Evolutionary conservation across 306 rosid species (phyloP), one percentile per base, ranked within the genome.

Genomic region (Quercus gilva): DNA sequence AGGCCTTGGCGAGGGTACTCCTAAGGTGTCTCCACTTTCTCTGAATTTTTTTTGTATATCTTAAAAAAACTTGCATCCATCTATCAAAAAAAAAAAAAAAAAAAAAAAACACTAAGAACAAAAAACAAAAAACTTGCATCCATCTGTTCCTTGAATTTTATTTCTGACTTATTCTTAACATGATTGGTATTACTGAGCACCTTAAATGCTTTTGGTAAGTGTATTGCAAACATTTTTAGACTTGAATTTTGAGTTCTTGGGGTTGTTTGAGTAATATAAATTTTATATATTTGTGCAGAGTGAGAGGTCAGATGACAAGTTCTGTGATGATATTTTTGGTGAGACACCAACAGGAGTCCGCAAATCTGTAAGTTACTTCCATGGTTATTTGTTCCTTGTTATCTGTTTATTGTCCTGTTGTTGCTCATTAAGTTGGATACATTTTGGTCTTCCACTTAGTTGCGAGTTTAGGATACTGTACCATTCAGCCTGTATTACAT

Each of bases 321-420:
- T 86, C 71, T 89, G 98, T 70, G 99, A 96, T 81, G 99, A 96
- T 83, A 96, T 96, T 81, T 96, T 96, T 88, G 98, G 99, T n/a
- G 99, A 93, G 89, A 96, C 98, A 21, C 99, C 98, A 58, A 89
- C 98, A 28, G 94, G 98, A 77, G 88, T 93, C 83, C 91, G 89
- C 74, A 96, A 89, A 88, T 70, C 59, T 70, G 99, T 96, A 81
- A 82, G 94, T 75, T 71, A 71, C 74, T 29, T 75, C 41, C 65
- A 69, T 78, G 59, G 45, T 52, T 67, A 45, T 76, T 59, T 25
- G 31, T 60, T 23, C 75, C 31, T 68, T 55, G 61, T 33, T 80
- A 67, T 51, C 35, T 33, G 28, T 51, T 33, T 35, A 35, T 4
- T 67, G 52, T 67, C 17, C 17, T 23, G 12, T 35, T 1, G 25